Percentiles rank a stretch among this genome's conserved stretches.
phyloP scores from a whole-genome alignment of 164 flowering plant genomes.

The Vitis labrusca region DNA sequence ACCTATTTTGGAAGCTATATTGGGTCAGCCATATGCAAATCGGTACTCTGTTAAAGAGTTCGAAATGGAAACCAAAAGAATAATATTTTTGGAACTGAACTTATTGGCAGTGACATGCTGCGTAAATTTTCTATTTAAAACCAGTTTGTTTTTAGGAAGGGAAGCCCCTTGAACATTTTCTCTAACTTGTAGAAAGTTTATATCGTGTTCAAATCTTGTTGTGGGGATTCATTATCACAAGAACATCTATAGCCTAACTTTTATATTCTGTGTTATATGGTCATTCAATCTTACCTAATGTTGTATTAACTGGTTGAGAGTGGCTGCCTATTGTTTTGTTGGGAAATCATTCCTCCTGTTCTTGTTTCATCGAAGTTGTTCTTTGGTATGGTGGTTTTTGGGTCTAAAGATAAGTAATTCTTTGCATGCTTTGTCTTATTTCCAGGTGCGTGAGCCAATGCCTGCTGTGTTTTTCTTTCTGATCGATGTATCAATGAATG shows the following conservation, averaged over 20 bases:
- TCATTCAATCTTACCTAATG: background rate
- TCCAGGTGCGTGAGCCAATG: constrained; percentile 99
- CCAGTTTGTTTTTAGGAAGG: too few relatives aligned
- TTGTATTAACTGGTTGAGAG: background rate
- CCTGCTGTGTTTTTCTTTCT: constrained; percentile 96
- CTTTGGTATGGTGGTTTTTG: background rate
- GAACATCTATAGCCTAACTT: background rate
- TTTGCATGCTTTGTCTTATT: background rate
- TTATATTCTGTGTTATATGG: background rate
- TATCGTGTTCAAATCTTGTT: too few relatives aligned
- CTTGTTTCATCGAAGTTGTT: background rate
- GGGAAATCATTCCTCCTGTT: background rate
- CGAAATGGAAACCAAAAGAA: too few relatives aligned
- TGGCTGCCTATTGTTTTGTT: background rate
- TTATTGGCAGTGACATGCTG: too few relatives aligned
- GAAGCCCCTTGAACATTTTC: too few relatives aligned
- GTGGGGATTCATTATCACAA: too few relatives aligned
- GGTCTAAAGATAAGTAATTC: background rate
- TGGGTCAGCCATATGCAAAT: too few relatives aligned
- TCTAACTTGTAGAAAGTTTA: too few relatives aligned
- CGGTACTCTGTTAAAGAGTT: too few relatives aligned
- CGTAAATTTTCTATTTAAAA: too few relatives aligned
- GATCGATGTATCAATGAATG: constrained; percentile 96
- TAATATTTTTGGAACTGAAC: too few relatives aligned
- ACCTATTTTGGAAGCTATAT: too few relatives aligned